These are phyloP conservation scores for Neurospora cerealis DNA, from an alignment of 495 filamentous ascomycete species.

Conservation along the genomic window DNA sequence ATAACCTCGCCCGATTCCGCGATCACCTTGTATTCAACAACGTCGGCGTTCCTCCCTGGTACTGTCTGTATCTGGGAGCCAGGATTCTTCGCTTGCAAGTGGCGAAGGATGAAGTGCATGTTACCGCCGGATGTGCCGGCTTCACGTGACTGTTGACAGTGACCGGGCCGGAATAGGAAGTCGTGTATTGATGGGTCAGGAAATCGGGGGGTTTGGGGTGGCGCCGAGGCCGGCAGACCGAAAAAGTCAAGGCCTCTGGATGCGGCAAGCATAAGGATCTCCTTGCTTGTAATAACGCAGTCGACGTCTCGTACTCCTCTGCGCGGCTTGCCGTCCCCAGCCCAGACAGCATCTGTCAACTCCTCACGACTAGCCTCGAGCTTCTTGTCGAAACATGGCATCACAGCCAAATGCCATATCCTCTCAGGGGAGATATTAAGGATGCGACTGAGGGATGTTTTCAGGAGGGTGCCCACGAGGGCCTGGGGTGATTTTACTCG, in stretches of 20 bases:
- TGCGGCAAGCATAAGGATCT: conserved; percentile 79
- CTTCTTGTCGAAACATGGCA: conserved; percentile 99
- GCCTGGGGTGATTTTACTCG: conserved; percentile 90
- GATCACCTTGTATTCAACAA: conserved; percentile 68
- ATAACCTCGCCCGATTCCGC: conserved; percentile 44
- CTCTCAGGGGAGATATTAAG: conserved; percentile 62
- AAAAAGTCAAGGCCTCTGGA: conserved; percentile 67
- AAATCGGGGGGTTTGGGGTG: conserved; percentile 38
- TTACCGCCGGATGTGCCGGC: conserved; percentile 83
- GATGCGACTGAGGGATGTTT: conserved; percentile 63
- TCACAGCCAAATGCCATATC: conserved; percentile 89
- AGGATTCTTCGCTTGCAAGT: conserved; percentile 57
- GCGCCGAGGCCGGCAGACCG: conserved; percentile 48
- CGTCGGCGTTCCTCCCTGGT: conserved; percentile 80
- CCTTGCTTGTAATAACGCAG: conserved; percentile 92
- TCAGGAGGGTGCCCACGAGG: conserved; percentile 77
- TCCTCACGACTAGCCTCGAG: conserved; percentile 90
- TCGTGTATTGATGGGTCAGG: conserved; percentile 57
- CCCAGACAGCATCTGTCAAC: conserved; percentile 75
- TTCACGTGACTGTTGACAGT: conserved; percentile 20
- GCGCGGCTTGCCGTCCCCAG: conserved; percentile 27
- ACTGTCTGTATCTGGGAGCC: conserved; percentile 56
- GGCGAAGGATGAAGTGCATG: conserved; percentile 66
- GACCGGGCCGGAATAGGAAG: conserved; percentile 54
- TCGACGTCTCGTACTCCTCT: conserved; percentile 77